A percentile compares a stretch with the other conserved stretches of the same genome.
Conservation (phyloP, 1,284 basidiomycete species). For the Sanghuangporus baumii region DNA sequence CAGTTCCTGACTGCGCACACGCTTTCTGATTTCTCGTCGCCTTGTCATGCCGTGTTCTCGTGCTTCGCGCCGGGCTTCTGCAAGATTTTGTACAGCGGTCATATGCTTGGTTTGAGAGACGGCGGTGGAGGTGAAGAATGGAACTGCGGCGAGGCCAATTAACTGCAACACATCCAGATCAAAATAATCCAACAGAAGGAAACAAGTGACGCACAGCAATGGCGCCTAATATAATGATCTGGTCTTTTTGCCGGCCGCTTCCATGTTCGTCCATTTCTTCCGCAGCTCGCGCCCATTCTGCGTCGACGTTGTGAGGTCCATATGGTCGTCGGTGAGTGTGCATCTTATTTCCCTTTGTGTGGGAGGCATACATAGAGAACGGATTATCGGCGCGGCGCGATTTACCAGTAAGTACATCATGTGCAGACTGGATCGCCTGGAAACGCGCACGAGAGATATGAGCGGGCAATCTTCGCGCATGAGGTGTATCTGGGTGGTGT, state of each 20-base stretch:
- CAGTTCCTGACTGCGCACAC: slow-evolving; percentile 29
- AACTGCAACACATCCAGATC: slow-evolving; percentile 22
- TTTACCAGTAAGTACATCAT: slow-evolving; percentile 36
- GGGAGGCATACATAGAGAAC: not conserved
- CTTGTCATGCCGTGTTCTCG: slow-evolving; percentile 35
- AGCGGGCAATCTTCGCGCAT: slow-evolving; percentile 28
- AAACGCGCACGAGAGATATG: slow-evolving; percentile 39
- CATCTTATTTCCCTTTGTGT: not conserved
- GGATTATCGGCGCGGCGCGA: slow-evolving; percentile 8
- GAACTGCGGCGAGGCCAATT: slow-evolving; percentile 30
- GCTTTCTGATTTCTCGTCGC: slow-evolving; percentile 33
- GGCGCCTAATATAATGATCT: slow-evolving; percentile 34
- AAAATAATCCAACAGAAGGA: not conserved
- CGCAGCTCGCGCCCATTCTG: slow-evolving; percentile 14
- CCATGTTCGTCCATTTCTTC: slow-evolving; percentile 20
- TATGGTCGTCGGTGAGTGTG: not conserved
- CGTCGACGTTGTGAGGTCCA: slow-evolving; percentile 9
- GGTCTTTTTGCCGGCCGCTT: slow-evolving; percentile 35
- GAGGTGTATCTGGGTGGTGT: slow-evolving; percentile 44
- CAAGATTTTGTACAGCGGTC: slow-evolving; percentile 36
- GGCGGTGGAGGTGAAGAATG: slow-evolving; percentile 22
- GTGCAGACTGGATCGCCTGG: slow-evolving; percentile 44
- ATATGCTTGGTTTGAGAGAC: slow-evolving; percentile 26
- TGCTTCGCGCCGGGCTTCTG: slow-evolving; percentile 37
- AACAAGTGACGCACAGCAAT: slow-evolving; percentile 26